Conservation (phyloP, 2,329 filamentous ascomycete species). For the Pseudogymnoascus sp. region DNA sequence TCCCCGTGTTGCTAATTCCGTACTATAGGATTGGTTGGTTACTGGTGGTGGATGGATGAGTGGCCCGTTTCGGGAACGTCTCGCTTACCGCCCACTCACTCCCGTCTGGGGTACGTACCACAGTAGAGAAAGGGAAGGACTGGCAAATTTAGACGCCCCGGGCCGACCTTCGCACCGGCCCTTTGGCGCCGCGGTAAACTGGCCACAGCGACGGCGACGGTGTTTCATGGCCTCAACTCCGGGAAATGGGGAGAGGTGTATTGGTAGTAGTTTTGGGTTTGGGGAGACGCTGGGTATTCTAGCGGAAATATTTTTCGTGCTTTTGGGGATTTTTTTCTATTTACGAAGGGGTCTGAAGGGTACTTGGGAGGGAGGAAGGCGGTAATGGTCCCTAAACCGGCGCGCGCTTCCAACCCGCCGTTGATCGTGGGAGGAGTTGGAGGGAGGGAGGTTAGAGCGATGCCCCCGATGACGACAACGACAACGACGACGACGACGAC, state of each 20-base stretch:
- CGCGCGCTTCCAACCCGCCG: too few species aligned
- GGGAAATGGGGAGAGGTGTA: neutral
- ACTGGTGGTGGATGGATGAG: neutral
- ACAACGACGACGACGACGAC: neutral
- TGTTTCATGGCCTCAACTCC: neutral
- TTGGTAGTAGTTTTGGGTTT: neutral
- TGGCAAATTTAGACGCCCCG: neutral
- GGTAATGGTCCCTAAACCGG: neutral
- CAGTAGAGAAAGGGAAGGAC: too few species aligned
- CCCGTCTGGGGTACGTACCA: neutral
- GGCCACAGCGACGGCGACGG: neutral
- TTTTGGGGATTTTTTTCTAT: neutral
- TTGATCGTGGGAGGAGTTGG: too few species aligned
- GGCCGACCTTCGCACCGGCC: neutral
- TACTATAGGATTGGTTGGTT: neutral
- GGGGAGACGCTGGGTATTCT: neutral
- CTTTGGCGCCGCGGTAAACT: too few species aligned
- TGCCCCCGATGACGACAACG: too few species aligned
- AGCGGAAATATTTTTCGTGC: neutral
- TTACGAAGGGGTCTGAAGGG: neutral
- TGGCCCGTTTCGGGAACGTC: neutral
- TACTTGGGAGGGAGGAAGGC: neutral
- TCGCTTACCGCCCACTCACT: neutral
- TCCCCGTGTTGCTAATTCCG: neutral
- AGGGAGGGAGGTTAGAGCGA: too few species aligned